Evolutionary conservation across 805 yeast species (phyloP).

Genomic region (Candida xyloterini): DNA sequence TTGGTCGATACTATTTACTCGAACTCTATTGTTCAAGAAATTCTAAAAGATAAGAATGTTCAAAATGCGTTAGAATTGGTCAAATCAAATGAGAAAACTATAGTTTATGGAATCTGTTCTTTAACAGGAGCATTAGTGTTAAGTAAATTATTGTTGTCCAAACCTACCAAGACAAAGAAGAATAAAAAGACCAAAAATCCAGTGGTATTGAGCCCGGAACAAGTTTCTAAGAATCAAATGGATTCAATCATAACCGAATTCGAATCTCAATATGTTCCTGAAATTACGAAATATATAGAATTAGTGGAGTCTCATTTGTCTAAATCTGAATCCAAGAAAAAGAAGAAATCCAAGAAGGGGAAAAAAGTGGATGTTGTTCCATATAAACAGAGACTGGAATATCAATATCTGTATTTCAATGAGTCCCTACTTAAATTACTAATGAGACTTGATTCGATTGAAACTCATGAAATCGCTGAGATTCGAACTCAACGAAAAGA

Average conservation of each 20-base stretch:
- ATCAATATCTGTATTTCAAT: constrained; percentile 56
- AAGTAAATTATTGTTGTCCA: constrained; percentile 8
- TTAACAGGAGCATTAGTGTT: constrained; percentile 11
- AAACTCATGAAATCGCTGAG: constrained; percentile 41
- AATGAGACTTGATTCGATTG: constrained; percentile 62
- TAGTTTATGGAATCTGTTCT: constrained; percentile 16
- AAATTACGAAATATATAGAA: constrained; percentile 13
- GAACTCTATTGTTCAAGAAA: constrained; percentile 6
- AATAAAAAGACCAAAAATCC: constrained; percentile 15
- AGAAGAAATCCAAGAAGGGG: constrained; percentile 7
- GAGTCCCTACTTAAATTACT: constrained; percentile 67
- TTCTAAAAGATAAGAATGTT: constrained; percentile 9
- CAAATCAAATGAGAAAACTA: constrained; percentile 16
- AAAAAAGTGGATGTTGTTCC: constrained; percentile 11
- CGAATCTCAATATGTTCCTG: constrained; percentile 15
- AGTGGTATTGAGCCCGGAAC: constrained; percentile 20
- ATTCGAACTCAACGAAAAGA: constrained; percentile 58
- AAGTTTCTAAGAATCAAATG: constrained; percentile 18
- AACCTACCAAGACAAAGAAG: constrained; percentile 10
- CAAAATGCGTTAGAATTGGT: constrained; percentile 9
- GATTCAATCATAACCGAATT: constrained; percentile 17
- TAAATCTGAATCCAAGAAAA: constrained; percentile 8
- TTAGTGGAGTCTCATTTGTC: constrained; percentile 15
- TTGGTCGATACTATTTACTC: neutral
- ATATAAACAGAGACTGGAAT: constrained; percentile 33